Evolutionary conservation across 2,329 filamentous ascomycete species (phyloP).

Genomic region (Sphaerulina populicola): DNA sequence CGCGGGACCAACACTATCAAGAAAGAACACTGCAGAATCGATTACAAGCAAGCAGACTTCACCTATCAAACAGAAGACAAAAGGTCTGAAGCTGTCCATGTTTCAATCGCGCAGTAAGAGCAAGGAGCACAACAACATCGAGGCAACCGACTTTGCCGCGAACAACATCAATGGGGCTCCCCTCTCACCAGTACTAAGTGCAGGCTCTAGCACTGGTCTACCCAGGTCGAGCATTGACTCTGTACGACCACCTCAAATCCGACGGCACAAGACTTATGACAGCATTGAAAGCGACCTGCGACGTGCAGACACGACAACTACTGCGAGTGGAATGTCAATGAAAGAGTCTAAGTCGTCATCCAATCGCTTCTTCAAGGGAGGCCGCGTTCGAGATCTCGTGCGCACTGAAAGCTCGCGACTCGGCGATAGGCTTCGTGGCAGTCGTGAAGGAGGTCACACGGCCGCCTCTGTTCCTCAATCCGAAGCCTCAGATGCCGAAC

Average conservation of each 20-base stretch:
- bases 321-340: slow-evolving; percentile 6
- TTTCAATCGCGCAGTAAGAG: slow-evolving; percentile 37
- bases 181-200: slow-evolving; percentile 15
- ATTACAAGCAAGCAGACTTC: slow-evolving; percentile 15
- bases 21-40: not conserved
- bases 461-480: slow-evolving; percentile 30
- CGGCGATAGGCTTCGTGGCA: slow-evolving; percentile 51
- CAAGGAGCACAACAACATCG: slow-evolving; percentile 30
- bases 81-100: slow-evolving; percentile 29
- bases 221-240: slow-evolving; percentile 32
- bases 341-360: slow-evolving; percentile 48
- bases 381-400: slow-evolving; percentile 64
- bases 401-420: slow-evolving; percentile 56
- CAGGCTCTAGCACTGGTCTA: slow-evolving; percentile 8
- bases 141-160: slow-evolving; percentile 28
- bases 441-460: slow-evolving; percentile 43
- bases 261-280: slow-evolving; percentile 35
- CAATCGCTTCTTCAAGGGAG: slow-evolving; percentile 68
- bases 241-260: slow-evolving; percentile 29
- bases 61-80: slow-evolving; percentile 30
- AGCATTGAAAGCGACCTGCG: slow-evolving; percentile 41
- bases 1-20: slow-evolving; percentile 11
- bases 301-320: slow-evolving; percentile 22
- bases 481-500: slow-evolving; percentile 43
- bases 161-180: slow-evolving; percentile 4